Evolutionary conservation across 2,329 filamentous ascomycete genomes (phyloP), one percentile per base, ranked within the genome.

Genomic region (Endoconidiophora polonica): DNA sequence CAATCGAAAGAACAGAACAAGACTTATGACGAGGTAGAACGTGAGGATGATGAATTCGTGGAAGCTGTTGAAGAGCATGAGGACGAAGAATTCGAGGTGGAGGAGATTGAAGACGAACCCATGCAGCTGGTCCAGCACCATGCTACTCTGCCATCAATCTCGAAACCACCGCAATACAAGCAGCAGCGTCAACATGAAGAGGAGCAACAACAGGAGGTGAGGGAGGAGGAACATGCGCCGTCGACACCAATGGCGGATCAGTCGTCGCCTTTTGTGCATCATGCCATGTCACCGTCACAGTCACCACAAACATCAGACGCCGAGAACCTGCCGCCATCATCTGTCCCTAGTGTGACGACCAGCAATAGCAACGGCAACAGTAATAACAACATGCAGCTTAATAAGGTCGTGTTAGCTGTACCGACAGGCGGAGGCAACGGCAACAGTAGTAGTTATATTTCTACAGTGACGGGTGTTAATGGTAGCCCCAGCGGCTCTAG

Each of bases 241-340:
- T 59, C 69, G 2, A 73, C 73, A 0, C 71, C 72, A 12, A 46
- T 39, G 2, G 60, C 61, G 18, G 56, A 65, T 37, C 55, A 59
- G 38, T 59, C 64, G 22, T 70, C 69, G 1, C 68, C 72, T 1
- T 68, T 67, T 0, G 70, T 73, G 9, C 70, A 68, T 49, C 75
- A 78, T 54, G 62, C 75, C 18, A 24, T 75, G 4, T 77, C 76
- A 0, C 79, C 78, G 0, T 83, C 81, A 0, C 73, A 74, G 16
- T 83, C 83, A 1, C 80, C 80, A 0, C 83, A 86, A 57, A 81
- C 83, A 1, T 88, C 84, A 0, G 81, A 91, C 59, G 82, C 81
- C 0, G 85, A 91, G 62, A 90, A 90, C 57, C 78, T 76, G 44
- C 83, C 83, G 1, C 84, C 84, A 0, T 83, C 81, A 1, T 78